Evolutionary conservation across 2,329 filamentous ascomycete species (phyloP), one percentile per base, ranked within the genome.

Genomic region (Reticulascus tulasneorum): DNA sequence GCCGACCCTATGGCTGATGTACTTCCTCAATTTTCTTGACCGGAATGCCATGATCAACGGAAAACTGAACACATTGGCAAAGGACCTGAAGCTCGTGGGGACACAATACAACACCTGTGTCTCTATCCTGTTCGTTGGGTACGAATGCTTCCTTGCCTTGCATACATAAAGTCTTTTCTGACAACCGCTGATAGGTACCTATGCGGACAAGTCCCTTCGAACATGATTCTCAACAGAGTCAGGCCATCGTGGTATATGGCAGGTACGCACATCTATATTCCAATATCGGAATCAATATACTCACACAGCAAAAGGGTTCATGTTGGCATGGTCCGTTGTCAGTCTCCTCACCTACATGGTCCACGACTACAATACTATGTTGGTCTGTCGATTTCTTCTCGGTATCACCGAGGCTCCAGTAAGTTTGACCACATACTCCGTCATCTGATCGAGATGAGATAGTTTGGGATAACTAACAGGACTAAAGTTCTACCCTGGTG

Each of bases 161-260:
- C 21, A 18, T 26, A 4, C 17, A 13, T 18, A n/a, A n/a, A 5
- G 12, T 12, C n/a, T n/a, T 11, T n/a, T 9, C 15, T 17, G n/a
- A 29, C 35, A 15, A 41, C 18, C 9, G 5, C 4, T 29, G 10
- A 12, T 15, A 42, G 39, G 7, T 42, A 45, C 8, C 40, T 45
- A 4, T 43, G 40, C 9, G 42, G 42, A 10, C 42, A 46, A 16
- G 38, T 63, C 7, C 56, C 54, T 9, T 54, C 50, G 13, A 60
- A 60, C 45, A 59, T 60, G 55, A 50, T 59, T n/a, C 39, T 60
- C 4, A 58, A 55, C 35, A 47, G 54, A 15, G 54, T 50, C 0
- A 44, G 51, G 6, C 47, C 50, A 5, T 45, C 42, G 2, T 45
- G 41, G 38, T 26, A 36, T 35, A 37, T 47, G 46, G 34, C 42